Evolutionary conservation across 257 asterid genomes (phyloP), one percentile per base, ranked within the genome.

Genomic region (Cinchona pubescens): DNA sequence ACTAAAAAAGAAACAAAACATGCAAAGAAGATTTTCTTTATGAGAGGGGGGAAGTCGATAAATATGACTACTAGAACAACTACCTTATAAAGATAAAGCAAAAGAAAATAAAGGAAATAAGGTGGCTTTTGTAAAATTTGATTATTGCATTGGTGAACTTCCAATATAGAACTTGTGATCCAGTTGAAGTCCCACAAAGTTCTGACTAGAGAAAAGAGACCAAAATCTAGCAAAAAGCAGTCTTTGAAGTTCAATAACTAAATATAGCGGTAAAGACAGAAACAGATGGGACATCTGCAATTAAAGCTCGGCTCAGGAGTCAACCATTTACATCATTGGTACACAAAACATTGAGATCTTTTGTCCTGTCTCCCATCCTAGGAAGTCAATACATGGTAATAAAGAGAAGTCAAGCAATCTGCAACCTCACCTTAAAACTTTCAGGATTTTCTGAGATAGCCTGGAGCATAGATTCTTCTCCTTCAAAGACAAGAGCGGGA

Each of bases 401-500:
- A 23, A 56, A 75, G 64, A 42, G 59, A 51, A 72, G 43, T 71
- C 2, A 67, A 37, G 64, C 23, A 75, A 42, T 38, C 8, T 23
- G 27, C 19, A 71, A 35, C 45, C 83, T 77, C 80, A 89, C 98
- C 96, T 90, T 94, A 83, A 94, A 94, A 78, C 82, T 83, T 10
- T 67, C 43, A 46, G 99, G 96, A 75, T 92, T 83, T 81, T 92
- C 99, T 70, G 97, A 72, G 78, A 92, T 93, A 61, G 99, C 97
- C 14, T 83, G 80, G 69, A 94, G 79, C 99, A 94, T 94, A 77
- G 97, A 71, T 79, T 94, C 99, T 78, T 94, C 99, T 83, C 99
- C 97, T 76, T 94, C 99, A 74, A 94, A 94, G 30, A 94, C 97
- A 77, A 94, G 96, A 7, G 97, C 97, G 7, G 97, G 97, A 72